phyloP scores from a whole-genome alignment of 805 yeast species.

The Osmozyma mogii region DNA sequence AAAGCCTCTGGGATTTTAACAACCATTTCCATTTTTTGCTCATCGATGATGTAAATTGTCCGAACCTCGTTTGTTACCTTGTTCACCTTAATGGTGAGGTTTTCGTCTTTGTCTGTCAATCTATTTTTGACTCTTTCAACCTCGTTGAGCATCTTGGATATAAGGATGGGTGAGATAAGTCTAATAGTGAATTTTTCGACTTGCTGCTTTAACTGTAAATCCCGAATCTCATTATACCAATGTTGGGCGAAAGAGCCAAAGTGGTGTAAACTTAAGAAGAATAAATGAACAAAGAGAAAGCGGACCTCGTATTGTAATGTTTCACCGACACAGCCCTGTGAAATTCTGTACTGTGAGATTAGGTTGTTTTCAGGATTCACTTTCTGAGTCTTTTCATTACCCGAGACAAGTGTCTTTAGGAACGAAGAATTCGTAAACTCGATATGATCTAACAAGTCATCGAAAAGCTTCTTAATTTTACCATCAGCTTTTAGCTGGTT shows the following conservation, averaged over 20 bases:
- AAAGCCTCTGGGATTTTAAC: slow-evolving; percentile 66
- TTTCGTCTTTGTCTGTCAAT: slow-evolving; percentile 28
- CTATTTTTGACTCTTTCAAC: slow-evolving; percentile 37
- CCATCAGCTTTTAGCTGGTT: slow-evolving; percentile 42
- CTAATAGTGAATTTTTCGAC: slow-evolving; percentile 57
- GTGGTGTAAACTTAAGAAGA: slow-evolving; percentile 40
- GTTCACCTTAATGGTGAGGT: slow-evolving; percentile 55
- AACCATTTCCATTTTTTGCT: slow-evolving; percentile 74
- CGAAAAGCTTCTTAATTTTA: slow-evolving; percentile 42
- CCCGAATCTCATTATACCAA: slow-evolving; percentile 69
- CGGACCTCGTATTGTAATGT: slow-evolving; percentile 24
- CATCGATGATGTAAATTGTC: slow-evolving; percentile 73
- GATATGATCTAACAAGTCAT: slow-evolving; percentile 48
- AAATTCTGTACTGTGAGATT: slow-evolving; percentile 16
- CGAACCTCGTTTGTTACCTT: slow-evolving; percentile 58
- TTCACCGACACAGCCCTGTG: slow-evolving; percentile 15
- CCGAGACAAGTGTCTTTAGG: slow-evolving; percentile 4
- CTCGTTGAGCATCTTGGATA: slow-evolving; percentile 46
- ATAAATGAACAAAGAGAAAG: slow-evolving; percentile 41
- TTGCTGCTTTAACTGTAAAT: slow-evolving; percentile 50
- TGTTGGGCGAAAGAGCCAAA: slow-evolving; percentile 51
- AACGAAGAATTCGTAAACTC: slow-evolving; percentile 24
- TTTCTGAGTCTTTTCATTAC: slow-evolving; percentile 7
- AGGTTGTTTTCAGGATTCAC: slow-evolving; percentile 9
- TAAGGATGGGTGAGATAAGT: slow-evolving; percentile 56